Percentiles rank a stretch among this genome's conserved stretches.
Conservation (phyloP, 345 rosid species). For the Theobroma cacao region DNA sequence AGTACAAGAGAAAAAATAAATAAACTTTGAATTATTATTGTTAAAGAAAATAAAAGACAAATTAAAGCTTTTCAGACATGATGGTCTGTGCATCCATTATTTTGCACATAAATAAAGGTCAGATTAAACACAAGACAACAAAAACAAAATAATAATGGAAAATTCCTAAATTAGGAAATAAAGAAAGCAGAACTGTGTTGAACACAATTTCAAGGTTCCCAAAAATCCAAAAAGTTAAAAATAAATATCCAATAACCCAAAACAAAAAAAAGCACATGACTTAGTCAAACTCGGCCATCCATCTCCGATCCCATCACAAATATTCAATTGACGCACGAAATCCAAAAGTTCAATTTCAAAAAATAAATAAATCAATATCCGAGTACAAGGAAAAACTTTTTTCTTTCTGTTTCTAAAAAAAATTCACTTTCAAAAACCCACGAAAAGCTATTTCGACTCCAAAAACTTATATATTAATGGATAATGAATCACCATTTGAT, state of each 20-base stretch:
- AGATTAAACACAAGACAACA: slow-evolving; percentile 32
- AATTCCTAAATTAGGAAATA: slow-evolving; percentile 26
- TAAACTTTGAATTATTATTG: slow-evolving; percentile 16
- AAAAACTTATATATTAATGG: slow-evolving; percentile 1
- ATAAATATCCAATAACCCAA: slow-evolving; percentile 26
- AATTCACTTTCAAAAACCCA: neutral
- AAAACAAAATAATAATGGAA: slow-evolving; percentile 21
- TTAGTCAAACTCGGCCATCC: slow-evolving; percentile 60
- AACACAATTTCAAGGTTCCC: slow-evolving; percentile 28
- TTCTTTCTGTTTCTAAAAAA: neutral
- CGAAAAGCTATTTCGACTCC: neutral
- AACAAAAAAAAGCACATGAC: slow-evolving; percentile 29
- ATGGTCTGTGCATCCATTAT: slow-evolving; percentile 40
- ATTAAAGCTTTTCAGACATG: slow-evolving; percentile 54
- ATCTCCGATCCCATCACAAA: slow-evolving; percentile 32
- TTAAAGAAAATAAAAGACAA: slow-evolving; percentile 58
- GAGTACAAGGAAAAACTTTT: neutral
- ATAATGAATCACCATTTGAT: slow-evolving; percentile 41
- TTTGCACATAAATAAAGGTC: slow-evolving; percentile 22
- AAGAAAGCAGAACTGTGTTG: slow-evolving; percentile 25
- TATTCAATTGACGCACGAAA: slow-evolving; percentile 55
- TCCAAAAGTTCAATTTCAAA: slow-evolving; percentile 11
- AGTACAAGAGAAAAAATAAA: slow-evolving; percentile 29
- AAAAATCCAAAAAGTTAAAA: slow-evolving; percentile 32
- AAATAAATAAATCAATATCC: neutral